Evolutionary conservation across 257 asterid species (phyloP), one percentile per base, ranked within the genome.

Genomic region (Solanum clarkiae): DNA sequence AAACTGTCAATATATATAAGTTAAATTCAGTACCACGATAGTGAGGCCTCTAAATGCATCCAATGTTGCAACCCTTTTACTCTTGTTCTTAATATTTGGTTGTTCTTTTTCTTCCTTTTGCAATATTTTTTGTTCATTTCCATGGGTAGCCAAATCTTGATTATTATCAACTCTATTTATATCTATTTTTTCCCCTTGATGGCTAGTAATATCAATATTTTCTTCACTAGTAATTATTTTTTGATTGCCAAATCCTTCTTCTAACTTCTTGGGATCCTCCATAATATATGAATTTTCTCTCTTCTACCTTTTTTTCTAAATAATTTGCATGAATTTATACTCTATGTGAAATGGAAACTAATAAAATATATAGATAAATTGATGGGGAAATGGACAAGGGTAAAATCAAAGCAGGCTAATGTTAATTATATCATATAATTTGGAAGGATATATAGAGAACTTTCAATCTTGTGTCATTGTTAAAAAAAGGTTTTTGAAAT

Each of bases 1-100:
- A 72, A 0, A 1, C 1, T 3, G 1, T 6, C 40, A 44, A 0
- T n/a, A 11, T 29, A 7, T 57, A 57, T 57, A 81, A 18, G 20
- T 16, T 57, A 54, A 54, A 32, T 32, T 7, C 5, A 7, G 4
- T 94, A 92, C 98, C 95, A 94, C 96, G 71, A 93, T 90, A 10
- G 97, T 92, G 85, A 93, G 97, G 56, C 98, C 98, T 88, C 97
- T 88, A 47, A 94, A 94, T 85, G 98, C 97, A 84, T 94, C 98
- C 15, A 94, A 90, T 29, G 98, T 93, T 44, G 97, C 94, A 69
- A 94, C 86, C 85, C 96, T 90, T 88, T 91, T 93, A 57, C 87
- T 82, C 88, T 91, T 92, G 26, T 89, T 91, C 88, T 89, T 91
- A 54, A 87, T 45, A 69, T 15, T 36, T 0, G 88, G 80, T 75